A percentile compares a stretch with the other conserved stretches of the same genome.
Evolutionary conservation across 352 stramenopile genomes (phyloP).

Genomic region (Phytophthora cactorum): DNA sequence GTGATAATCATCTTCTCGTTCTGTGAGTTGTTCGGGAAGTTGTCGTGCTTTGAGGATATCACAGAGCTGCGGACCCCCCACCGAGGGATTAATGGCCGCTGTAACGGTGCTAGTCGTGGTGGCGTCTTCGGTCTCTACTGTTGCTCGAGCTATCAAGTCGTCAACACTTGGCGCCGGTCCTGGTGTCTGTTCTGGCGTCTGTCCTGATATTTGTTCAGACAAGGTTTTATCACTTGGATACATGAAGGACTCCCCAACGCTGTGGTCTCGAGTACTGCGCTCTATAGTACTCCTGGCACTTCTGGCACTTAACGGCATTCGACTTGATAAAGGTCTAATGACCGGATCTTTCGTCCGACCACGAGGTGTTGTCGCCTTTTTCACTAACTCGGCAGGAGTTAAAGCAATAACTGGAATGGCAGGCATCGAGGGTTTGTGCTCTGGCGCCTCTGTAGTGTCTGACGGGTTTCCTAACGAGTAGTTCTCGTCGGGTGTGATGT

Average conservation of each 20-base stretch:
- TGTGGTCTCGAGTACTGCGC: slow-evolving; percentile 4
- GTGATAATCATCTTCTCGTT: slow-evolving; percentile 23
- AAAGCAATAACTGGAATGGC: slow-evolving; percentile 49
- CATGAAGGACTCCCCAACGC: slow-evolving; percentile 12
- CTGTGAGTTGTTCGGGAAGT: slow-evolving; percentile 1
- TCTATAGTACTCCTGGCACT: slow-evolving; percentile 18
- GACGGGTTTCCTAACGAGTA: slow-evolving; percentile 30
- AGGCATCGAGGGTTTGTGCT: slow-evolving; percentile 18
- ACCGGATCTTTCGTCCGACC: slow-evolving; percentile 24
- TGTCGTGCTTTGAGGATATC: slow-evolving; percentile 18
- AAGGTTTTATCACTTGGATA: slow-evolving; percentile 6
- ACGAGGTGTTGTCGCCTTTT: slow-evolving; percentile 48
- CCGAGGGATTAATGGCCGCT: neutral
- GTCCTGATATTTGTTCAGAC: neutral
- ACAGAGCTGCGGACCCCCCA: slow-evolving; percentile 6
- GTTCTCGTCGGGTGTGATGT: slow-evolving; percentile 24
- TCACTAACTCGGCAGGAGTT: slow-evolving; percentile 56
- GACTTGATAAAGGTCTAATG: slow-evolving; percentile 42
- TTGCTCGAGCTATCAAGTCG: slow-evolving; percentile 2
- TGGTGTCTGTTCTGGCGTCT: neutral
- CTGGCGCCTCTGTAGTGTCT: slow-evolving; percentile 8
- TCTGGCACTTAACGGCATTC: slow-evolving; percentile 25
- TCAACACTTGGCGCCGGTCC: slow-evolving; percentile 18
- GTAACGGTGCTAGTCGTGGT: neutral
- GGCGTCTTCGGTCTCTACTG: neutral